phyloP scores from a whole-genome alignment of 108 stramenopile species.

The Fistulifera solaris region DNA sequence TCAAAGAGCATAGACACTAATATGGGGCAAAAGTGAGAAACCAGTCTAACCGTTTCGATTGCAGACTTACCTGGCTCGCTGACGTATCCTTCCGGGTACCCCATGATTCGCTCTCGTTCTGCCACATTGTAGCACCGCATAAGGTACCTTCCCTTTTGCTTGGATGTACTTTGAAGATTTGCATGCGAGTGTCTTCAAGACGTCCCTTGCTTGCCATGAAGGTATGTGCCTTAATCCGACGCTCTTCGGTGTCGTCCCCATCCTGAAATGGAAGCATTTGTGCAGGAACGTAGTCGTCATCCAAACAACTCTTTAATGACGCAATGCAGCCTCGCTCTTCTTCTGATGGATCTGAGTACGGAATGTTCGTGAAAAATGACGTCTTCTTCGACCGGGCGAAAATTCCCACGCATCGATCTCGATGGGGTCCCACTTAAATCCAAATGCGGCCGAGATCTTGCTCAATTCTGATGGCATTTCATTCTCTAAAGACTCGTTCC shows the following conservation, averaged over 20 bases:
- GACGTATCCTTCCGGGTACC: slow-evolving; percentile 19
- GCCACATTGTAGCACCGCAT: slow-evolving; percentile 3
- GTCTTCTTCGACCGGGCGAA: slow-evolving; percentile 11
- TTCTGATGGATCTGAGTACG: background rate
- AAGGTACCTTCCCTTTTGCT: slow-evolving; percentile 3
- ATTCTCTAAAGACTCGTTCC: no score
- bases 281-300: slow-evolving; percentile 3
- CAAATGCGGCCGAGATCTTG: background rate
- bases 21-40: no score
- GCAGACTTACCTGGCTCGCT: slow-evolving; percentile 7
- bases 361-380: slow-evolving; percentile 14
- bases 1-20: no score
- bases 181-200: slow-evolving; percentile 11
- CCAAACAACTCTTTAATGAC: slow-evolving; percentile 2
- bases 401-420: slow-evolving; percentile 14
- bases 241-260: background rate
- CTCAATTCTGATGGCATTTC: background rate
- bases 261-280: background rate
- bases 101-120: slow-evolving; percentile 20
- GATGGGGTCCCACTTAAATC: slow-evolving; percentile 4
- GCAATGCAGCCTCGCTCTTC: background rate
- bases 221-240: background rate
- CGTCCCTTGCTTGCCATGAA: slow-evolving; percentile 11
- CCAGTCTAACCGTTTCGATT: no score
- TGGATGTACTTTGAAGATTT: background rate